A percentile compares a stretch with the other conserved stretches of the same genome.
Evolutionary conservation across 1,139 yeast genomes (phyloP).

Genomic region (Suhomyces choctaworum): DNA sequence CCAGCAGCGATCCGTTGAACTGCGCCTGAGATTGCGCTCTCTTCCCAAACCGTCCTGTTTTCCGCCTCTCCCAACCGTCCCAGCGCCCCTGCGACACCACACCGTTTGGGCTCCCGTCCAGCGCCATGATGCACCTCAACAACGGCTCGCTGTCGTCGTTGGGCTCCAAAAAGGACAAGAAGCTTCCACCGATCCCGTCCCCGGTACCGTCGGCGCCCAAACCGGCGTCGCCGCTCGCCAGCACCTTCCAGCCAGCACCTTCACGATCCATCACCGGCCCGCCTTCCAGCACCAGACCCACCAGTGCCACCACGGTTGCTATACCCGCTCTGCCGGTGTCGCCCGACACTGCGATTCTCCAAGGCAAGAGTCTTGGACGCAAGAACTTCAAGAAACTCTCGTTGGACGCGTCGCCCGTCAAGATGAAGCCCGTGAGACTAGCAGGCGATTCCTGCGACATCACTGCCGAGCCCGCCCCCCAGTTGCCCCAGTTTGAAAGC

Average conservation of each 20-base stretch:
- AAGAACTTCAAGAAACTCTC: conserved; percentile 74
- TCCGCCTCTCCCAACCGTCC: neutral
- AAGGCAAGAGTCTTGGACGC: conserved; percentile 64
- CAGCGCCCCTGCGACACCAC: conserved; percentile 1
- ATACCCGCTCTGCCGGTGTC: neutral
- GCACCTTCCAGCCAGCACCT: neutral
- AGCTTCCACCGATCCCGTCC: conserved; percentile 43
- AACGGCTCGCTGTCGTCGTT: conserved; percentile 31
- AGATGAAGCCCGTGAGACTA: neutral
- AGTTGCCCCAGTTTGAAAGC: conserved; percentile 10
- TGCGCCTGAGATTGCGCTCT: neutral
- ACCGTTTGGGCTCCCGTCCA: conserved; percentile 1
- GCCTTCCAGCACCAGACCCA: too few species aligned
- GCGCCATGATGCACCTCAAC: conserved; percentile 26
- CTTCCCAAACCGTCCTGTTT: too few species aligned
- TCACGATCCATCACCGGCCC: neutral
- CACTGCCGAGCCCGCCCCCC: conserved; percentile 1
- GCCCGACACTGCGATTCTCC: conserved; percentile 25
- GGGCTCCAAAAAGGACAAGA: conserved; percentile 34
- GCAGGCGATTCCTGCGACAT: too few species aligned
- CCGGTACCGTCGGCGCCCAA: conserved; percentile 14
- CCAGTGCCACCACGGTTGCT: neutral
- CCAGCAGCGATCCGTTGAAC: too few species aligned
- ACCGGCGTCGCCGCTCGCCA: conserved; percentile 3
- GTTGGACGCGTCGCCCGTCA: conserved; percentile 29